Base-by-base conservation (phyloP, 2,329 filamentous ascomycete genomes). In the Neonectria coccinea region DNA sequence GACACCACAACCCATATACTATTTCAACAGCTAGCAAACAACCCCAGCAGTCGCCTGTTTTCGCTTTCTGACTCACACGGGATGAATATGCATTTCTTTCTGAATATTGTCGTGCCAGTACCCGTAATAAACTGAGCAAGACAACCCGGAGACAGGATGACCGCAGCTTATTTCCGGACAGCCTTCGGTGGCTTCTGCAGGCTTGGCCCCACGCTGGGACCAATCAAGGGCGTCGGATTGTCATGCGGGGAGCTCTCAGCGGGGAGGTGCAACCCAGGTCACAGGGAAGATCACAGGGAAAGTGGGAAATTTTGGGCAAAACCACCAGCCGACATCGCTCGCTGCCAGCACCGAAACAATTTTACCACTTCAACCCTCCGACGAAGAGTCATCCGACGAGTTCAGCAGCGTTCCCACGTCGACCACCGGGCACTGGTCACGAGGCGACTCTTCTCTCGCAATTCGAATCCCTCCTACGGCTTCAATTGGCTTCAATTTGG, bases 281-380 rank as follows among this genome's bases (percentile, higher is more conserved):
- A 77, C 76, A 78, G 75, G 75, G 75, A 75, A 76, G 71, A 76
- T 74, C 74, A 79, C 76, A 78, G 74, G 75, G 74, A 65, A 73
- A 50, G 52, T 64, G 61, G 64, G 69, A 71, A 73, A 69, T 69
- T 71, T 66, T 67, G 68, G 67, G 56, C 41, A 65, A 69, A 70
- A 64, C 51, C 62, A 20, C n/a, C 50, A 70, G 66, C 74, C 75
- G 73, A 76, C 67, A 75, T 74, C 76, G 75, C 75, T 74, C 76
- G 75, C 75, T 69, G 62, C 56, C 27, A 60, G 51, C 64, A 62
- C 59, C 62, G 8, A 59, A 60, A 67, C 65, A 70, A 62, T 62
- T 68, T 64, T 65, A 66, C 59, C 66, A 68, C 61, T 56, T 59
- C 41, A 56, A 52, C 41, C 65, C 51, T 47, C 16, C 51, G 31